A percentile compares a stretch with the other conserved stretches of the same genome.
Evolutionary conservation across 495 filamentous ascomycete species (phyloP).

Genomic region (Podospora conica): DNA sequence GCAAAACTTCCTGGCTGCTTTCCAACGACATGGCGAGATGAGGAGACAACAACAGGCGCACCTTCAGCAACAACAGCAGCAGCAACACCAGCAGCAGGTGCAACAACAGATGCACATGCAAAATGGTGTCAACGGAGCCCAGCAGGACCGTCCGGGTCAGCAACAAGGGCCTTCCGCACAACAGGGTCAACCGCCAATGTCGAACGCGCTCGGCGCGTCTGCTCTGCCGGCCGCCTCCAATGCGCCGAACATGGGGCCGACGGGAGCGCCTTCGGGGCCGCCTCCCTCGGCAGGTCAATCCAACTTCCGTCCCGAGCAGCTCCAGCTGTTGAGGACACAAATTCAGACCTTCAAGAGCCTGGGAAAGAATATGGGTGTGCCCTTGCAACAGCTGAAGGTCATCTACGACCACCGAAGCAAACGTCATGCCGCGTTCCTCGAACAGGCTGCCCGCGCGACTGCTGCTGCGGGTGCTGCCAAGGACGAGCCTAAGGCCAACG

Average conservation of each 20-base stretch:
- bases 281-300: conserved; percentile 12
- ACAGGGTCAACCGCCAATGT: conserved; percentile 24
- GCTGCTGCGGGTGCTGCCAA: conserved; percentile 47
- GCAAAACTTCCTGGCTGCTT: conserved; percentile 55
- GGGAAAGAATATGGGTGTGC: conserved; percentile 72
- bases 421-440: conserved; percentile 50
- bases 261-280: conserved; percentile 12
- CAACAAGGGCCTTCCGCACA: conserved; percentile 23
- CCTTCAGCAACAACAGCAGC: conserved; percentile 29
- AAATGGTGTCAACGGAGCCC: conserved; percentile 40
- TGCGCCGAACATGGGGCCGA: conserved; percentile 34
- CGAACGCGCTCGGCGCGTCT: conserved; percentile 28
- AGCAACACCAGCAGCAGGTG: conserved; percentile 37
- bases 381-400: conserved; percentile 63
- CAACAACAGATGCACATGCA: conserved; percentile 37
- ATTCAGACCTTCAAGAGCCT: conserved; percentile 78
- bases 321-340: conserved; percentile 65
- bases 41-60: conserved; percentile 45
- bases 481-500: conserved; percentile 35
- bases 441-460: conserved; percentile 41
- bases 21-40: conserved; percentile 57
- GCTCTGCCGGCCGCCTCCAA: conserved; percentile 32
- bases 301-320: conserved; percentile 61
- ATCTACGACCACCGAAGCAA: conserved; percentile 66
- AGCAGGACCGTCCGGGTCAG: conserved; percentile 30